Base-by-base conservation (phyloP, 164 flowering plant genomes). In the Nymphaea colorata region DNA sequence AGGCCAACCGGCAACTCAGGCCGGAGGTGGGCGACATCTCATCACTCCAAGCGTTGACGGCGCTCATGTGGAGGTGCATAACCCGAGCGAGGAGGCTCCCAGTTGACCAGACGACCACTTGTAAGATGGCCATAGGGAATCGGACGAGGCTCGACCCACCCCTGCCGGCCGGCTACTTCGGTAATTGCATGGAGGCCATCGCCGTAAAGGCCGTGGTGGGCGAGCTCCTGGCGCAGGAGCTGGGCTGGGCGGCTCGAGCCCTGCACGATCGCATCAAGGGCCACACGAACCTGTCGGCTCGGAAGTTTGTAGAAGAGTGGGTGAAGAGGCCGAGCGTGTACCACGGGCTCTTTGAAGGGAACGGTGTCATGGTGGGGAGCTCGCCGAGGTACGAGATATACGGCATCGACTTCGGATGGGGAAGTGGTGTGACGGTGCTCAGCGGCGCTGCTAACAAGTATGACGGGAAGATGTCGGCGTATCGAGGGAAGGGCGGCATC, bases 91-190 rank as follows among this genome's bases (percentile, higher is more conserved):
- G 63, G 1, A 14, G 44, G 2, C 61, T 47, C 66, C 73, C 79
- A 0, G 55, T 3, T 0, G 78, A 77, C 4, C 78, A 71, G 65
- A 62, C 4, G 3, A 85, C 84, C 12, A 71, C 65, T 8, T 87
- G 82, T 73, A 51, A 73, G 64, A 2, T 84, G 53, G 79, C 83
- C 3, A 62, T 51, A 57, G 72, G 78, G 45, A 72, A 76, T 71
- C 68, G 87, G 64, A 1, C 74, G 6, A 74, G 87, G 66, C 3
- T 86, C 51, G 47, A 71, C 3, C 86, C 88, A 3, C 81, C 79
- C 0, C 5, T 86, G 41, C 43, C 82, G 0, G 65, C 42, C 3
- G 66, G 77, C 18, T 82, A 82, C 73, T 82, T 86, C 10, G 87
- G 88, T 6, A 83, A 83, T 71, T 70, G 73, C 6, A 70, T 83